These are phyloP conservation scores for Sporothrix mexicana DNA, from an alignment of 2,329 filamentous ascomycete genomes.

Conservation along the genomic window DNA sequence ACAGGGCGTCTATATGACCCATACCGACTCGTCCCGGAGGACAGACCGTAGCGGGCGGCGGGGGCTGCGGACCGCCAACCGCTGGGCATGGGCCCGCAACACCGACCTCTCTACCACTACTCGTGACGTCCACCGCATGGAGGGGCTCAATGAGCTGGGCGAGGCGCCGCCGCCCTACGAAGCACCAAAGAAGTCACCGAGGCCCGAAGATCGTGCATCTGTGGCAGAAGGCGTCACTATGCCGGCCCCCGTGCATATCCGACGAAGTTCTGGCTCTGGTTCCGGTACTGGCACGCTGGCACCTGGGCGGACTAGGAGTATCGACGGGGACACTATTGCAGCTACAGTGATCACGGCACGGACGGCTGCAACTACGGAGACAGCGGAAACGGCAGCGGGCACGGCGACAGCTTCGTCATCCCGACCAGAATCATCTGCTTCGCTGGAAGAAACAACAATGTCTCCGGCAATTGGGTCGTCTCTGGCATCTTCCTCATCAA, in stretches of 20 bases:
- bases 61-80: conserved; percentile 30
- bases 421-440: neutral
- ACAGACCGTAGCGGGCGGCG: neutral
- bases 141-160: conserved; percentile 41
- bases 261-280: neutral
- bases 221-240: neutral
- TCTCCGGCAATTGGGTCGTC: neutral
- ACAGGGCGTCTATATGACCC: neutral
- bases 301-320: neutral
- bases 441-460: neutral
- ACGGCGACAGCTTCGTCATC: neutral
- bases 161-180: conserved; percentile 42
- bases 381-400: neutral
- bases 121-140: conserved; percentile 25
- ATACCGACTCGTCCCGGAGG: neutral
- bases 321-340: conserved; percentile 20
- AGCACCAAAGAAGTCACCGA: neutral
- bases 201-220: neutral
- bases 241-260: conserved; percentile 14
- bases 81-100: conserved; percentile 34
- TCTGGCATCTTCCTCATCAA: neutral
- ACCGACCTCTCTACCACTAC: neutral
- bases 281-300: neutral
- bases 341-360: neutral
- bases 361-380: neutral